Percentiles rank a stretch among this genome's conserved stretches.
Conservation (phyloP, 2,329 filamentous ascomycete genomes). For the Lachnellula subtilissima region DNA sequence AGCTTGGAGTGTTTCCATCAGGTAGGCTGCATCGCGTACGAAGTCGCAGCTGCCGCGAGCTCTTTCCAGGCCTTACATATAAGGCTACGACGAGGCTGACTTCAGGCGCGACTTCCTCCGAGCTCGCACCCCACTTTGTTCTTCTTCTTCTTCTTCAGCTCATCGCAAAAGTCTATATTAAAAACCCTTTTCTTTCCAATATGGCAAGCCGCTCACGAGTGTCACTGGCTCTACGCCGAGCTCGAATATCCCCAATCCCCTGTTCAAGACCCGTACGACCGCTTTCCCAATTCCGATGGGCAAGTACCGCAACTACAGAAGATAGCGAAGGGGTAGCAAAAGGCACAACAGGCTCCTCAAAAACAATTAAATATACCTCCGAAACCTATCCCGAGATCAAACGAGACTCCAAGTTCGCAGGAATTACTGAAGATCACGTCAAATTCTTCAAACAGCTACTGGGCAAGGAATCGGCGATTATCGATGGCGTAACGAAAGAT, state of each 20-base stretch:
- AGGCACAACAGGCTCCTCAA: slow-evolving; percentile 28
- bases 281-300: slow-evolving; percentile 23
- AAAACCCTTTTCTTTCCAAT: slow-evolving; percentile 2
- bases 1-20: slow-evolving; percentile 17
- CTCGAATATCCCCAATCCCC: slow-evolving; percentile 17
- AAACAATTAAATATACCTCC: slow-evolving; percentile 69
- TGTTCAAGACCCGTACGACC: slow-evolving; percentile 17
- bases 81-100: slow-evolving; percentile 10
- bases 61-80: slow-evolving; percentile 1
- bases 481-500: slow-evolving; percentile 76
- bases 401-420: slow-evolving; percentile 69
- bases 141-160: not conserved
- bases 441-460: slow-evolving; percentile 77
- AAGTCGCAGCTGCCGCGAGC: slow-evolving; percentile 15
- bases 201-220: slow-evolving; percentile 28
- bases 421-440: slow-evolving; percentile 75
- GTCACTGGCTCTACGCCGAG: slow-evolving; percentile 23
- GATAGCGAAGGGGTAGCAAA: slow-evolving; percentile 25
- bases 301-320: slow-evolving; percentile 29
- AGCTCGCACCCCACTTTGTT: not conserved
- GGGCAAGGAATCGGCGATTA: slow-evolving; percentile 70
- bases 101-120: not conserved
- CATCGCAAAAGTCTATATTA: not conserved
- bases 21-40: slow-evolving; percentile 27
- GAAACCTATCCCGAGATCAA: slow-evolving; percentile 81